A percentile compares a stretch with the other conserved stretches of the same genome.
These are phyloP conservation scores for Cytospora schulzeri DNA, from an alignment of 2,329 filamentous ascomycete genomes.

Conservation along the genomic window DNA sequence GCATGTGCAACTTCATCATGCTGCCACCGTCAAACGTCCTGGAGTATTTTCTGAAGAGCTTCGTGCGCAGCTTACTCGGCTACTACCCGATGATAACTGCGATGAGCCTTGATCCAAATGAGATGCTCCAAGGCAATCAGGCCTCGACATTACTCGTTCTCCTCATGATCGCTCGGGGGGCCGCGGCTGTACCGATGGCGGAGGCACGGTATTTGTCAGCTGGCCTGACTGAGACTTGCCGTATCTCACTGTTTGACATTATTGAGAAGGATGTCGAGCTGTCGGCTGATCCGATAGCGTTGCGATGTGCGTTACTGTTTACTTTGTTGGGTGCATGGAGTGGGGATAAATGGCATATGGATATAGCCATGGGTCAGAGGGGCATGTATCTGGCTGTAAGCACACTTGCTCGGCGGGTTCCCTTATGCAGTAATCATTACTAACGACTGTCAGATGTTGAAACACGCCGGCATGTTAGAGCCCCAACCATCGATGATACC, in stretches of 20 bases:
- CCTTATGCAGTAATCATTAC: constrained; percentile 30
- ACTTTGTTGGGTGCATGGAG: constrained; percentile 71
- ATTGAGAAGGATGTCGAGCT: constrained; percentile 73
- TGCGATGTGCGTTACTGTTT: constrained; percentile 68
- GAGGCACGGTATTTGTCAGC: constrained; percentile 68
- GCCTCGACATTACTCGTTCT: constrained; percentile 67
- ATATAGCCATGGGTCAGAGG: constrained; percentile 73
- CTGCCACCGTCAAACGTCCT: constrained; percentile 67
- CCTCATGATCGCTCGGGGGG: constrained; percentile 73
- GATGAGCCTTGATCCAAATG: constrained; percentile 65
- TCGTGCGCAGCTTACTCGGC: constrained; percentile 65
- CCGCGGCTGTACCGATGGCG: constrained; percentile 64
- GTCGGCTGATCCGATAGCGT: constrained; percentile 64
- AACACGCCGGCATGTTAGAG: constrained; percentile 69
- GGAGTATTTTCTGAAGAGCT: constrained; percentile 67
- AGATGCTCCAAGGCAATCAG: constrained; percentile 67
- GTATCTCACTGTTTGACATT: constrained; percentile 71
- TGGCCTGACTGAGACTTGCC: constrained; percentile 69
- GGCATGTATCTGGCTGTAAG: constrained; percentile 68
- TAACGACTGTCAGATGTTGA: constrained; percentile 56
- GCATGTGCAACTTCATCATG: constrained; percentile 64
- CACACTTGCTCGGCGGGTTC: not conserved
- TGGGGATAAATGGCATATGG: constrained; percentile 78
- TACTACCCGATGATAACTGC: constrained; percentile 66
- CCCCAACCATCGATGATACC: constrained; percentile 48